A percentile compares a stretch with the other conserved stretches of the same genome.
phyloP scores from a whole-genome alignment of 352 stramenopile genomes.

The Peronospora belbahrii region DNA sequence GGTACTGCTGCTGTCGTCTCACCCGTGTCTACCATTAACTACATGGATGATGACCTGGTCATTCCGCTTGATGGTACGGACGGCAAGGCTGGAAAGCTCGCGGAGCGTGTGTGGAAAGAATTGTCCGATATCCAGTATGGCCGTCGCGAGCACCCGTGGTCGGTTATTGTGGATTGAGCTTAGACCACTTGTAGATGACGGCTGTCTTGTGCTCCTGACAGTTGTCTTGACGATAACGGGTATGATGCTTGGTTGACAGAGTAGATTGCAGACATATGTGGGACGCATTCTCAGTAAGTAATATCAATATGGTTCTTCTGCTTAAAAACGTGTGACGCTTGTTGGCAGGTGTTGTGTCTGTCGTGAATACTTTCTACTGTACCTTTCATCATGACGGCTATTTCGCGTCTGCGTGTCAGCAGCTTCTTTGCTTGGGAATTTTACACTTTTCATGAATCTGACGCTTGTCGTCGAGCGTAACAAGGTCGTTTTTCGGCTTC shows the following conservation, averaged over 20 bases:
- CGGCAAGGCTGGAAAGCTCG: conserved; percentile 77
- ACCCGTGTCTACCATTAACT: conserved; percentile 91
- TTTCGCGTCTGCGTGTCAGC: conserved; percentile 2
- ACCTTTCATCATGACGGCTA: background rate
- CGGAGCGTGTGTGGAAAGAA: conserved; percentile 85
- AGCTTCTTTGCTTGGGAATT: background rate
- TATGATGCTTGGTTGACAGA: conserved; percentile 4
- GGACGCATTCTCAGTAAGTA: conserved; percentile 18
- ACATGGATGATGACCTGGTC: conserved; percentile 88
- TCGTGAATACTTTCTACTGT: background rate
- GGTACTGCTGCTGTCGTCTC: conserved; percentile 93
- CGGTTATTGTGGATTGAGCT: conserved; percentile 37
- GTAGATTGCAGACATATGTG: background rate
- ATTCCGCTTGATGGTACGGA: conserved; percentile 85
- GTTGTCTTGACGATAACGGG: background rate
- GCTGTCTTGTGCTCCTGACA: background rate
- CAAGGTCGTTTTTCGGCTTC: background rate
- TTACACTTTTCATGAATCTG: background rate
- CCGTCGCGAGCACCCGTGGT: conserved; percentile 47
- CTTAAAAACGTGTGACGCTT: conserved; percentile 5
- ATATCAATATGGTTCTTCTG: conserved; percentile 21
- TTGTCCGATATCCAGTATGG: conserved; percentile 86
- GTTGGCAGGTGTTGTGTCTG: background rate
- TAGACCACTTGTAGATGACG: background rate
- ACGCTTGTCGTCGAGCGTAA: background rate